Evolutionary conservation across 2,329 filamentous ascomycete species (phyloP).

Genomic region (Sclerotinia subarctica): DNA sequence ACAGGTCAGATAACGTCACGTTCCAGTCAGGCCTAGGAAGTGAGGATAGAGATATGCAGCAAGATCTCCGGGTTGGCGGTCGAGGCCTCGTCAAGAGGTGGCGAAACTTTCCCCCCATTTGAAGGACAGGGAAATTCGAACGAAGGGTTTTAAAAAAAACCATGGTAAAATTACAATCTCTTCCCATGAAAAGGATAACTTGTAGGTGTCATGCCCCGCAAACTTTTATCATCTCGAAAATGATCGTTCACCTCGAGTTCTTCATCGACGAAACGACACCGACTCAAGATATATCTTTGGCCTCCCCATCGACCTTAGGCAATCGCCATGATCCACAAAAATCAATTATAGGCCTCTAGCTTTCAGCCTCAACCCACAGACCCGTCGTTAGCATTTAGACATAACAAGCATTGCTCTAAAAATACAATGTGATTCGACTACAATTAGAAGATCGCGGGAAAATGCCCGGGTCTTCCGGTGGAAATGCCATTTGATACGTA

Average conservation of each 20-base stretch:
- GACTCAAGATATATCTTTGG: background rate
- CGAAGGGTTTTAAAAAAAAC: background rate
- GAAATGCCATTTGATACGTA: background rate
- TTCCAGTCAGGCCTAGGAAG: background rate
- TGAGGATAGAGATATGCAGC: background rate
- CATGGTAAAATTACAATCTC: background rate
- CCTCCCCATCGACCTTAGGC: too few relatives aligned
- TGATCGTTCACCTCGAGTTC: background rate
- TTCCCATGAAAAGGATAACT: background rate
- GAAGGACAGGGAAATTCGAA: background rate
- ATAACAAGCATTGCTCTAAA: background rate
- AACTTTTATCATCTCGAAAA: too few relatives aligned
- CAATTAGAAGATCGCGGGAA: background rate
- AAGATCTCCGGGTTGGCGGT: background rate
- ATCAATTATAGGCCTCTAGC: too few relatives aligned
- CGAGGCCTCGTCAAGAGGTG: background rate
- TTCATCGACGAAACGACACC: too few relatives aligned
- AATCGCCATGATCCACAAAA: too few relatives aligned
- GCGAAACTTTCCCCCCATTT: background rate
- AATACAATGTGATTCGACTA: background rate
- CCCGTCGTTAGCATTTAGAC: too few relatives aligned
- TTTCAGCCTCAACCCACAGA: too few relatives aligned
- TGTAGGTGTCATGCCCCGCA: too few relatives aligned
- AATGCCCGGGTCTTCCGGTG: background rate
- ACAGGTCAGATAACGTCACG: background rate